These are phyloP conservation scores for Cutaneotrichosporon curvatum DNA, from an alignment of 1,284 basidiomycete species.

Conservation along the genomic window DNA sequence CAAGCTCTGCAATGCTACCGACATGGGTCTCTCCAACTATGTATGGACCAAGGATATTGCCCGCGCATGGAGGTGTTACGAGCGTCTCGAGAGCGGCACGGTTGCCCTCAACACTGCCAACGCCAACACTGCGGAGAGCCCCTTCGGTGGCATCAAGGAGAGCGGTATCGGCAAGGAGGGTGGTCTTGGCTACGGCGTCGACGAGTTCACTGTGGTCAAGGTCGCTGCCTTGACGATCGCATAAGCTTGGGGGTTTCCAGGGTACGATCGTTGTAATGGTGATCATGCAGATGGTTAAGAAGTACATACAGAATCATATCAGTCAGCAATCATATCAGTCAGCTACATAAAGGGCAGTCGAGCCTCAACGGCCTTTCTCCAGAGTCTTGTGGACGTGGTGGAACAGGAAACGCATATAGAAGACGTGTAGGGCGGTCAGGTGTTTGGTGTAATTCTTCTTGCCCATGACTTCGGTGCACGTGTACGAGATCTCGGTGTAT, in stretches of 20 bases:
- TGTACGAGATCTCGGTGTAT: too few species aligned
- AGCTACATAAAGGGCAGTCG: too few species aligned
- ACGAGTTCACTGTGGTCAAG: conserved; percentile 18
- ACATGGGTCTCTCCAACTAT: conserved; percentile 82
- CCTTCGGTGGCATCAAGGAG: conserved; percentile 67
- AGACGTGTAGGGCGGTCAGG: too few species aligned
- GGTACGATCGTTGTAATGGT: neutral
- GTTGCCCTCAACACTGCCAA: conserved; percentile 63
- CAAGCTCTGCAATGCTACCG: conserved; percentile 67
- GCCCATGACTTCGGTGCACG: too few species aligned
- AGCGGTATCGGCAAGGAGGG: conserved; percentile 24
- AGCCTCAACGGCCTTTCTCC: too few species aligned
- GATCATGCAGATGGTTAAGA: too few species aligned
- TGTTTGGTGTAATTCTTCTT: too few species aligned
- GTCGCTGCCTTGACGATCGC: conserved; percentile 9
- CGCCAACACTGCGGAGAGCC: conserved; percentile 68
- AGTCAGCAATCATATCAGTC: too few species aligned
- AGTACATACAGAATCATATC: too few species aligned
- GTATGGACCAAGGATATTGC: conserved; percentile 82
- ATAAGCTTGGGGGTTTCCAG: neutral
- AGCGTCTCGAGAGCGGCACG: conserved; percentile 89
- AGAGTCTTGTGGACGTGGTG: too few species aligned
- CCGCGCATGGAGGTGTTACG: conserved; percentile 86
- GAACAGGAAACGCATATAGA: too few species aligned
- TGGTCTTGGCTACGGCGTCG: conserved; percentile 16